Evolutionary conservation across 805 yeast species (phyloP).

Genomic region (Sugiyamaella floridensis): DNA sequence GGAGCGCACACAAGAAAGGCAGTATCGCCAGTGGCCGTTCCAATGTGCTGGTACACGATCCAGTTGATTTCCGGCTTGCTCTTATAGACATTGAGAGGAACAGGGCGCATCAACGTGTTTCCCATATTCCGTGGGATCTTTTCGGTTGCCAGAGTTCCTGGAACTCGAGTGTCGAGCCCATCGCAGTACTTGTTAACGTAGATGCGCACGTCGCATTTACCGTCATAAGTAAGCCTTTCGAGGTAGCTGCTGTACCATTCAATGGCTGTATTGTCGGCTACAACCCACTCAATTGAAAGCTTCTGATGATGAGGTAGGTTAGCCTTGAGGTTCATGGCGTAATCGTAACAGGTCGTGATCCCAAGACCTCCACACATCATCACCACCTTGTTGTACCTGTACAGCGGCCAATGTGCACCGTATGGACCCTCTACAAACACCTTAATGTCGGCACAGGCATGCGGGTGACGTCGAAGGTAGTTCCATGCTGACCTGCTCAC

Average conservation of each 20-base stretch:
- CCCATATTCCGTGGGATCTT: not conserved
- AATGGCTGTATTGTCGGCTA: conserved; percentile 42
- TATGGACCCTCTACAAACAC: conserved; percentile 10
- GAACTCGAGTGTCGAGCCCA: not conserved
- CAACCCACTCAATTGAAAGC: conserved; percentile 54
- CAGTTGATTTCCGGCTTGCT: conserved; percentile 1
- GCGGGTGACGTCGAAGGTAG: conserved; percentile 8
- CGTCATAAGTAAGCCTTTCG: conserved; percentile 4
- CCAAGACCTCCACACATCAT: conserved; percentile 10
- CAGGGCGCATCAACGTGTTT: not conserved
- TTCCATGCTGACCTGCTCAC: conserved; percentile 4
- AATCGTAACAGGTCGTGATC: conserved; percentile 4
- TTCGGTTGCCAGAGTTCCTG: not conserved
- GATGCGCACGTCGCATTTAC: not conserved
- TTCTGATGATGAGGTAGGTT: conserved; percentile 19
- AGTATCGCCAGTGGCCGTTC: not conserved
- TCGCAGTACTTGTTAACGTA: not conserved
- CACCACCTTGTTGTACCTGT: conserved; percentile 1
- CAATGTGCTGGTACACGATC: conserved; percentile 2
- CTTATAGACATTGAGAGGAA: not conserved
- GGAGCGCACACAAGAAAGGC: conserved; percentile 3
- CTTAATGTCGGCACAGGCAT: not conserved
- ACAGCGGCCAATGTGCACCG: conserved; percentile 2
- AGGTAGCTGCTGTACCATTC: conserved; percentile 44
- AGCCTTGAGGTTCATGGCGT: conserved; percentile 7